Percentiles rank a stretch among this genome's conserved stretches.
These are phyloP conservation scores for Naganishia cerealis DNA, from an alignment of 1,284 basidiomycete genomes.

Conservation along the genomic window DNA sequence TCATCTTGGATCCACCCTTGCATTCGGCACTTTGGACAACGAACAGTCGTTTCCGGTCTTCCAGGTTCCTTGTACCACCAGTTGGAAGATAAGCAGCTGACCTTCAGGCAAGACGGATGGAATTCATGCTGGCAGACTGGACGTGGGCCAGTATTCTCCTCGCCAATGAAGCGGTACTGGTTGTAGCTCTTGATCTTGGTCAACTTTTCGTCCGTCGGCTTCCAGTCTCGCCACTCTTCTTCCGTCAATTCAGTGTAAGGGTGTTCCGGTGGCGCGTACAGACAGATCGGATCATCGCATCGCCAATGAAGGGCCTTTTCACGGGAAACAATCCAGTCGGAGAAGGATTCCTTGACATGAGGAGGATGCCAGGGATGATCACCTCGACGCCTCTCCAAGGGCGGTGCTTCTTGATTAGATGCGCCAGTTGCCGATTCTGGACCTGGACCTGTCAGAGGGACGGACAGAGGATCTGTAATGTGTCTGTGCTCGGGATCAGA, in stretches of 20 bases:
- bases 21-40: constrained; percentile 29
- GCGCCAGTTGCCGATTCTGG: background rate
- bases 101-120: constrained; percentile 26
- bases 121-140: constrained; percentile 23
- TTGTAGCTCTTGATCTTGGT: constrained; percentile 25
- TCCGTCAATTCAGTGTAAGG: constrained; percentile 12
- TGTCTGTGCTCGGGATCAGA: constrained; percentile 13
- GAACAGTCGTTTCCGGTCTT: constrained; percentile 20
- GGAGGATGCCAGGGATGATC: constrained; percentile 28
- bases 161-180: constrained; percentile 13
- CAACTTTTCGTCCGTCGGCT: constrained; percentile 28
- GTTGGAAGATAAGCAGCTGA: constrained; percentile 24
- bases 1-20: constrained; percentile 23
- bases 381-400: constrained; percentile 14
- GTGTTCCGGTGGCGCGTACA: constrained; percentile 31
- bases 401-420: background rate
- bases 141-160: constrained; percentile 7
- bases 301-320: constrained; percentile 32
- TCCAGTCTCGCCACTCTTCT: constrained; percentile 27
- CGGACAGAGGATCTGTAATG: background rate
- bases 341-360: constrained; percentile 22
- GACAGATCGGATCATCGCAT: constrained; percentile 31
- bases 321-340: constrained; percentile 24
- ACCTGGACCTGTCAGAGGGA: background rate
- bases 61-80: constrained; percentile 24